phyloP scores from a whole-genome alignment of 768 basidiomycete genomes.

The Termitomyces sp. region DNA sequence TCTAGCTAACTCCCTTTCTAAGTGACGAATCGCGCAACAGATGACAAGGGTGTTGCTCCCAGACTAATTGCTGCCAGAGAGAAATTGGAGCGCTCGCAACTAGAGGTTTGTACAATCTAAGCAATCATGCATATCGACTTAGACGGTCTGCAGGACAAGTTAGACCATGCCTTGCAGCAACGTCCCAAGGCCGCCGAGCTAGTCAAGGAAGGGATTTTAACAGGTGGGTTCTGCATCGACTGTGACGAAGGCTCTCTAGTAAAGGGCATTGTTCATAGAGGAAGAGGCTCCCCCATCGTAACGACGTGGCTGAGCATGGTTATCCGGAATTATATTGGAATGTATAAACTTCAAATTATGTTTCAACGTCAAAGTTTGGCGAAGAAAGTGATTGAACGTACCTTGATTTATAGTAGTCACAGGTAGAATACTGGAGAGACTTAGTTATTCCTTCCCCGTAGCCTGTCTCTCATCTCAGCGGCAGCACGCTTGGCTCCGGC shows the following conservation, averaged over 20 bases:
- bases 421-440: neutral
- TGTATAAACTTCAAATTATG: neutral
- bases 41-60: conserved; percentile 58
- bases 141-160: conserved; percentile 44
- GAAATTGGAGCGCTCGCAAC: conserved; percentile 56
- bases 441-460: conserved; percentile 29
- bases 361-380: neutral
- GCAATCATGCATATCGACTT: neutral
- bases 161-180: conserved; percentile 55
- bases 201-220: conserved; percentile 61
- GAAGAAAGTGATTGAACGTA: neutral
- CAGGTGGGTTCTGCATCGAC: conserved; percentile 15
- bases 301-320: neutral
- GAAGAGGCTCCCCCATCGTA: conserved; percentile 20
- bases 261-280: conserved; percentile 11
- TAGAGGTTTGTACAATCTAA: conserved; percentile 42
- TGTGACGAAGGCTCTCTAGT: neutral
- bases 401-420: neutral
- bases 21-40: conserved; percentile 29
- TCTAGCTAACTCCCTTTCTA: neutral
- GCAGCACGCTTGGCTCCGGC: conserved; percentile 69
- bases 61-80: conserved; percentile 57
- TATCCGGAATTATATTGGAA: neutral
- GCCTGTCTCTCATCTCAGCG: conserved; percentile 41
- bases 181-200: conserved; percentile 61